Conservation (phyloP, 2,329 filamentous ascomycete genomes). For the Tolypocladium pustulatum region DNA sequence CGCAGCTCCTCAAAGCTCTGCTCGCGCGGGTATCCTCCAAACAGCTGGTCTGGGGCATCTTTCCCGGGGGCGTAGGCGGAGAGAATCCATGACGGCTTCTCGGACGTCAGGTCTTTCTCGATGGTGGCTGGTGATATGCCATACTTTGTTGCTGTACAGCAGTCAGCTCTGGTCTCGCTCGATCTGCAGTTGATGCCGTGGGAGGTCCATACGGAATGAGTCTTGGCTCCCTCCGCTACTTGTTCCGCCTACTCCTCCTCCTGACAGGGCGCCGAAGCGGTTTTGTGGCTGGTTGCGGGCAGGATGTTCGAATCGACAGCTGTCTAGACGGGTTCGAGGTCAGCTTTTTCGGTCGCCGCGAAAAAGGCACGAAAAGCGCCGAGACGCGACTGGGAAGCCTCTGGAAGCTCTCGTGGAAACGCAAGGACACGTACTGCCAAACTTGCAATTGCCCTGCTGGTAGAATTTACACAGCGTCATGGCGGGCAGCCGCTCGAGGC, state of each 20-base stretch:
- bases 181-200: background rate
- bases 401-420: background rate
- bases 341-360: background rate
- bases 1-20: conserved; percentile 84
- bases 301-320: conserved; percentile 45
- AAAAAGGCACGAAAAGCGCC: background rate
- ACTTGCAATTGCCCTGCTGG: conserved; percentile 40
- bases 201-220: conserved; percentile 10
- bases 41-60: conserved; percentile 70
- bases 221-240: conserved; percentile 13
- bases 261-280: conserved; percentile 44
- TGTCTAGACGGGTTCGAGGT: conserved; percentile 22
- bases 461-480: conserved; percentile 38
- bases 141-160: conserved; percentile 24
- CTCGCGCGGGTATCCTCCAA: conserved; percentile 69
- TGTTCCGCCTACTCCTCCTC: conserved; percentile 7
- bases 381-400: background rate
- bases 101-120: conserved; percentile 54
- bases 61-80: conserved; percentile 74
- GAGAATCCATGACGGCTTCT: conserved; percentile 74
- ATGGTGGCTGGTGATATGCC: conserved; percentile 49
- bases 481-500: conserved; percentile 4
- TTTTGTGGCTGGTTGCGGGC: conserved; percentile 31
- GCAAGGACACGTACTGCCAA: conserved; percentile 32
- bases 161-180: conserved; percentile 1